Evolutionary conservation across 179 eudicot species (phyloP), one percentile per base, ranked within the genome.

Genomic region (Corrigiola litoralis): DNA sequence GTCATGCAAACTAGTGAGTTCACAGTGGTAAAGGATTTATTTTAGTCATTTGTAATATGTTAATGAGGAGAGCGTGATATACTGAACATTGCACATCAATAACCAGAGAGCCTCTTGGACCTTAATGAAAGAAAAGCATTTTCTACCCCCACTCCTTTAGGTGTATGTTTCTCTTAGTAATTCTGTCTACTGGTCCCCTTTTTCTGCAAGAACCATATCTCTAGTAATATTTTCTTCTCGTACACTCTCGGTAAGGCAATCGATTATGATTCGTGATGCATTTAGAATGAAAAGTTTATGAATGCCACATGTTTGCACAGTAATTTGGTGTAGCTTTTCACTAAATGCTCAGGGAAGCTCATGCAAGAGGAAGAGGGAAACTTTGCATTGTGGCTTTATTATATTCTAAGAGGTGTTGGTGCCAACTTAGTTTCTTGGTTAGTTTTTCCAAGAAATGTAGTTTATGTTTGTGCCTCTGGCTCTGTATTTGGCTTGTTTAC

Each of bases 311-410:
- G 42, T 57, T 42, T 42, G 36, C 9, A 36, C 49, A 21, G 37
- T 32, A 24, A n/a, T 51, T 31, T 31, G 17, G 13, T 6, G 27
- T 45, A 2, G 57, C 38, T 29, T 60, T 76, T 47, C 61, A n/a
- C 58, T 65, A 61, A 70, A 50, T 76, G 4, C 21, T 45, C 82
- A 94, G 99, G 99, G 72, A 94, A 91, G 80, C 96, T 94, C 28
- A 96, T 94, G 68, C 97, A 90, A 84, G 99, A 94, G 71, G 97
- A 94, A 79, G 97, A 86, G 73, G 97, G 99, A 58, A 85, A 76
- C 78, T 85, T 94, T 69, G 99, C 79, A 5, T 75, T 94, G 66
- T 94, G 96, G 97, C 83, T 94, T 58, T 88, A 97, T 48, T 94
- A 90, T 78, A 77, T 94, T 61, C 61, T 94, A 58, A 94, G 97